phyloP scores from a whole-genome alignment of 805 yeast species.

The Kuraishia piskuri region DNA sequence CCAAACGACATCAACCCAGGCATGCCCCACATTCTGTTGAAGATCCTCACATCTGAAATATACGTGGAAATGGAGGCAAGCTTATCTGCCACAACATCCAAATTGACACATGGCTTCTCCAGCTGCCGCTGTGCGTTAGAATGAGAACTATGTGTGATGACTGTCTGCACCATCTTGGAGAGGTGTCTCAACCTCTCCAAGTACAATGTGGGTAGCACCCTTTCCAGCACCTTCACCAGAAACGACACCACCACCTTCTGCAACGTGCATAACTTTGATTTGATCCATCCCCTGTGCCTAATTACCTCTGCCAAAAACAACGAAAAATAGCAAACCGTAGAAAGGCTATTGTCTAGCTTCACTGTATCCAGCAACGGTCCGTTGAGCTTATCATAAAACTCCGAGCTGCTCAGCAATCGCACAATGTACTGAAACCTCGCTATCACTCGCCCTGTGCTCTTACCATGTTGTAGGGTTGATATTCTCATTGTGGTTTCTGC shows the following conservation, averaged over 20 bases:
- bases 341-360: constrained; percentile 21
- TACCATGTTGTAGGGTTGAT: not conserved
- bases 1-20: constrained; percentile 19
- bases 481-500: not conserved
- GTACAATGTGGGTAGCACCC: not conserved
- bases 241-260: not conserved
- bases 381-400: constrained; percentile 18
- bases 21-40: constrained; percentile 26
- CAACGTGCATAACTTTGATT: not conserved
- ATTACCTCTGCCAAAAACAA: constrained; percentile 19
- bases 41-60: constrained; percentile 25
- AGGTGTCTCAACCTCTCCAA: not conserved
- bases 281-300: constrained; percentile 5
- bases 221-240: not conserved
- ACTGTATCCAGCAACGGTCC: constrained; percentile 17
- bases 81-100: constrained; percentile 8
- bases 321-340: constrained; percentile 23
- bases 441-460: not conserved
- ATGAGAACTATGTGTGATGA: not conserved
- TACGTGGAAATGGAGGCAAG: constrained; percentile 19
- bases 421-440: constrained; percentile 10
- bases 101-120: not conserved
- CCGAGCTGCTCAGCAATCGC: constrained; percentile 14
- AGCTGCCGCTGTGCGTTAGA: no score
- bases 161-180: not conserved